These are phyloP conservation scores for Podospora australis DNA, from an alignment of 495 filamentous ascomycete genomes.

Conservation along the genomic window DNA sequence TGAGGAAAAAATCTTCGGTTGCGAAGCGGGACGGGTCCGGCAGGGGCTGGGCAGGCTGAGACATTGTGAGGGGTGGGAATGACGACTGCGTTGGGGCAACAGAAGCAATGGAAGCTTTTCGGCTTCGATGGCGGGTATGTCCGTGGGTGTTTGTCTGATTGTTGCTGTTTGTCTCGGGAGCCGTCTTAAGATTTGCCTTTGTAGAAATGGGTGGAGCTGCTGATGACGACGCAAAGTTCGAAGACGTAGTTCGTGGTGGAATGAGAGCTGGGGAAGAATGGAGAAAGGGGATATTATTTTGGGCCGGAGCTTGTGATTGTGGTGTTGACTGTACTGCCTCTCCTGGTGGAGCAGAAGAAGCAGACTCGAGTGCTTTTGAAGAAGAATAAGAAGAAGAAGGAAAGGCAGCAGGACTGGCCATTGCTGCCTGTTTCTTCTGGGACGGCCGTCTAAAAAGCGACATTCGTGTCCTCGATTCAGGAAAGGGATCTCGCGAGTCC, in stretches of 20 bases:
- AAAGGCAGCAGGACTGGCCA: conserved; percentile 18
- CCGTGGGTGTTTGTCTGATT: conserved; percentile 2
- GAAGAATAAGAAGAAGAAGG: neutral
- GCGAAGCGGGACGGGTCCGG: conserved; percentile 42
- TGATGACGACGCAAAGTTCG: conserved; percentile 16
- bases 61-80: conserved; percentile 25
- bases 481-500: neutral
- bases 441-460: conserved; percentile 17
- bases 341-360: neutral
- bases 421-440: conserved; percentile 23
- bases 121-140: conserved; percentile 27
- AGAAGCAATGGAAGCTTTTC: conserved; percentile 27
- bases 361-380: no score
- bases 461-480: conserved; percentile 10
- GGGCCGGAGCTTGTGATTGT: neutral
- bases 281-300: conserved; percentile 28
- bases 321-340: neutral
- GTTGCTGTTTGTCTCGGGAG: conserved; percentile 45
- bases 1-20: conserved; percentile 39
- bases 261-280: conserved; percentile 63
- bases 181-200: conserved; percentile 46
- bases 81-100: conserved; percentile 17
- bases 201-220: conserved; percentile 19
- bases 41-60: conserved; percentile 26
- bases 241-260: conserved; percentile 67